These are phyloP conservation scores for Chaetomium sp. DNA, from an alignment of 2,329 filamentous ascomycete species.

Conservation along the genomic window DNA sequence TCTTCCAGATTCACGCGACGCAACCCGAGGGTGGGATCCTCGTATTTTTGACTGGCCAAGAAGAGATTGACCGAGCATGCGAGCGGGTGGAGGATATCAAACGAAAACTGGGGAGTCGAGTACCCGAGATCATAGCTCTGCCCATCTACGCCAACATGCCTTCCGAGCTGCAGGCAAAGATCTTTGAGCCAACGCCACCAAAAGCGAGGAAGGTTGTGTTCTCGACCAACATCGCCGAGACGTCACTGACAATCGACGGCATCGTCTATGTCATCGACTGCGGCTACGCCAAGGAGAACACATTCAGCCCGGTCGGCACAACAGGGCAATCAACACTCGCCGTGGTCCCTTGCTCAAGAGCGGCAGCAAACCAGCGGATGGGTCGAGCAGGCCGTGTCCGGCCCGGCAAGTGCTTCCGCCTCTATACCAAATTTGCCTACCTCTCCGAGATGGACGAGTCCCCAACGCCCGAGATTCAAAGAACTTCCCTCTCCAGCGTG, in stretches of 20 bases:
- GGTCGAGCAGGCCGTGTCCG: constrained; percentile 91
- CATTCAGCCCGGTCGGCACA: constrained; percentile 73
- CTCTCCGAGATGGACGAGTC: constrained; percentile 94
- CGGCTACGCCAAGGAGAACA: constrained; percentile 93
- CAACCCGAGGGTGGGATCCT: constrained; percentile 86
- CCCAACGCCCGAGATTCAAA: constrained; percentile 89
- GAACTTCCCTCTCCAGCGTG: constrained; percentile 82
- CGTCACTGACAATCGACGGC: constrained; percentile 90
- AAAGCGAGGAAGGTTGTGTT: constrained; percentile 87
- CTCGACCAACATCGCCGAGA: constrained; percentile 97
- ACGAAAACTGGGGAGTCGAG: constrained; percentile 79
- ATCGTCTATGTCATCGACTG: constrained; percentile 96
- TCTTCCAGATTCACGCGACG: constrained; percentile 92
- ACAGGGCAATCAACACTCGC: constrained; percentile 92
- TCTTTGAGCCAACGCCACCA: constrained; percentile 89
- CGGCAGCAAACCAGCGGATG: constrained; percentile 88
- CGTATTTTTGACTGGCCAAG: constrained; percentile 92
- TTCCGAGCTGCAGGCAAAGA: constrained; percentile 86
- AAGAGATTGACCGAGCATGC: constrained; percentile 90
- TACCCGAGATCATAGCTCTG: constrained; percentile 84
- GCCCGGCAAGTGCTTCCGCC: constrained; percentile 87
- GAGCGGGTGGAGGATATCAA: constrained; percentile 83
- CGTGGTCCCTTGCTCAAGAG: constrained; percentile 86
- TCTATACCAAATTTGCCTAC: constrained; percentile 93
- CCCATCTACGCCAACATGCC: constrained; percentile 95